Conservation (phyloP, 176 grass and related monocot species). For the Ensete glaucum region DNA sequence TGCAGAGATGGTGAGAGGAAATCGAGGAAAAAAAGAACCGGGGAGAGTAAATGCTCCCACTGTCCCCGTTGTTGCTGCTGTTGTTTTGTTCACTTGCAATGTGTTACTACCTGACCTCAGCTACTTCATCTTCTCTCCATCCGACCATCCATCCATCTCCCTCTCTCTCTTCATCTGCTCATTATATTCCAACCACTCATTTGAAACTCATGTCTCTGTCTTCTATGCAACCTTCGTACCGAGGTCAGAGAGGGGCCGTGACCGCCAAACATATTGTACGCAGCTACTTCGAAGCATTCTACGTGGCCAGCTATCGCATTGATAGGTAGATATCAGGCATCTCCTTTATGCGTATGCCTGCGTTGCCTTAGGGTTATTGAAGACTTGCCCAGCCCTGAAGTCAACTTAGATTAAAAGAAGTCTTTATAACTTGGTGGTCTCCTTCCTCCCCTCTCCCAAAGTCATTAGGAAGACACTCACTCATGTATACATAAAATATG, state of each 20-base stretch:
- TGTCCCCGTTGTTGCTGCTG: neutral
- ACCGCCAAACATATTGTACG: too few relatives aligned
- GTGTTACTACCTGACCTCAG: neutral
- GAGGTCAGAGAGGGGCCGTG: neutral
- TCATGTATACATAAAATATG: too few relatives aligned
- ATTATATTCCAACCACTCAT: neutral
- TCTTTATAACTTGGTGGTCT: too few relatives aligned
- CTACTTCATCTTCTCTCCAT: too few relatives aligned
- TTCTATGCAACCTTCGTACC: neutral
- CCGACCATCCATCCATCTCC: neutral
- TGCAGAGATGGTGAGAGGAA: neutral
- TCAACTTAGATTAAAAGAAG: neutral
- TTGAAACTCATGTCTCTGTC: slow-evolving; percentile 1
- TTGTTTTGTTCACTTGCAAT: neutral
- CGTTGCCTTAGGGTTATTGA: neutral
- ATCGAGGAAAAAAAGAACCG: neutral
- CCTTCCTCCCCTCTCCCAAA: too few relatives aligned
- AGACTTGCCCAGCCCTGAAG: neutral
- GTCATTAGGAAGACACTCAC: too few relatives aligned
- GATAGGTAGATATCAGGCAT: neutral
- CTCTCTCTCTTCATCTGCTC: neutral
- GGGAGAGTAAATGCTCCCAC: neutral
- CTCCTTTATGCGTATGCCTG: neutral
- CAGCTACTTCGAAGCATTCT: neutral
- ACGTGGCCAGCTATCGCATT: neutral